These are phyloP conservation scores for Globisporangium sylvaticum DNA, from an alignment of 352 stramenopile species.

Conservation along the genomic window DNA sequence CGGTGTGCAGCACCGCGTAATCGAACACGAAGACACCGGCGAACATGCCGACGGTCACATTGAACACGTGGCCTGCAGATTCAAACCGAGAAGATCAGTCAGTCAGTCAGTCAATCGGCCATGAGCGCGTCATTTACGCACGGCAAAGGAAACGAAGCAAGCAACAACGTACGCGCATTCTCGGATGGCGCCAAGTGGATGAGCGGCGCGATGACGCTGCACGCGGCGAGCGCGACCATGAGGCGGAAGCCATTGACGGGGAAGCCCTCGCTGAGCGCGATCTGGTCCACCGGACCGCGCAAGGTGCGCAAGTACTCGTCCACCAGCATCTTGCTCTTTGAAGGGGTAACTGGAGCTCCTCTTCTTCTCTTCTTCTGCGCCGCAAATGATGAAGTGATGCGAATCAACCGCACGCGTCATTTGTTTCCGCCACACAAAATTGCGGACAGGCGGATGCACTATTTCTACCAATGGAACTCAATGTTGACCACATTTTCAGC, in stretches of 20 bases:
- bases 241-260: constrained; percentile 75
- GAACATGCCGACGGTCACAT: constrained; percentile 54
- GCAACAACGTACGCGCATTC: constrained; percentile 45
- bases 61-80: constrained; percentile 64
- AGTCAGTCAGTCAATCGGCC: background rate
- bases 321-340: constrained; percentile 4
- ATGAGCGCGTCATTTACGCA: background rate
- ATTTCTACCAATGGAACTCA: constrained; percentile 32
- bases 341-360: background rate
- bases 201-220: constrained; percentile 62
- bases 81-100: background rate
- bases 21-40: constrained; percentile 79
- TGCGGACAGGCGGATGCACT: background rate
- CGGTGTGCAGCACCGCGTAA: constrained; percentile 67
- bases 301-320: constrained; percentile 61
- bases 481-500: constrained; percentile 7
- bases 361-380: constrained; percentile 5
- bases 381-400: constrained; percentile 19
- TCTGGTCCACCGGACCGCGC: constrained; percentile 57
- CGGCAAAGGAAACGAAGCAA: background rate
- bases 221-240: constrained; percentile 63
- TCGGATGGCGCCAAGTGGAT: constrained; percentile 53
- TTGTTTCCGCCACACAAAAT: constrained; percentile 13
- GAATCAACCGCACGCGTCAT: constrained; percentile 19
- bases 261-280: constrained; percentile 68